These are phyloP conservation scores for Vigna trinervia DNA, from an alignment of 306 rosid species.

Conservation along the genomic window DNA sequence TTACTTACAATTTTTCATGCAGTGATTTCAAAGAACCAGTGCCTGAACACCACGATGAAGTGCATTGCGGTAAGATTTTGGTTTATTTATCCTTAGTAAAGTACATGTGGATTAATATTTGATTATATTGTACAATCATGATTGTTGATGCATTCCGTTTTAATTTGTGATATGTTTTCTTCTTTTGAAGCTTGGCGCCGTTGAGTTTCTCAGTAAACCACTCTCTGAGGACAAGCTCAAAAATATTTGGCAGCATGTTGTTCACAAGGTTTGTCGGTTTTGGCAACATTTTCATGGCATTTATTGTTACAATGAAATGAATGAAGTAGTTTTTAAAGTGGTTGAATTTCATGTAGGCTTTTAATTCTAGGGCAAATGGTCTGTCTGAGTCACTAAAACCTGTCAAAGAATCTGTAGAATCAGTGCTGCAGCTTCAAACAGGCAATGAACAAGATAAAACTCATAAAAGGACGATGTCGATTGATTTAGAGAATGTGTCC, in stretches of 20 bases:
- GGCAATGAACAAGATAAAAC: slow-evolving; percentile 47
- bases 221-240: slow-evolving; percentile 88
- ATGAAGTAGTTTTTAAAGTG: slow-evolving; percentile 46
- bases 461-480: slow-evolving; percentile 37
- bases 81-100: slow-evolving; percentile 10
- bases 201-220: slow-evolving; percentile 88
- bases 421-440: slow-evolving; percentile 60
- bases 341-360: slow-evolving; percentile 74
- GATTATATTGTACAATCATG: slow-evolving; percentile 2
- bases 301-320: slow-evolving; percentile 12
- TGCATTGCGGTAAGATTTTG: slow-evolving; percentile 87
- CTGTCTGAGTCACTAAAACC: slow-evolving; percentile 64
- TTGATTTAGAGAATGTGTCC: slow-evolving; percentile 52
- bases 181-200: slow-evolving; percentile 85
- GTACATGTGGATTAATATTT: slow-evolving; percentile 12
- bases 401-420: slow-evolving; percentile 67
- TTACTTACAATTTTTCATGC: slow-evolving; percentile 42
- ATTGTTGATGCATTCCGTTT: slow-evolving; percentile 25
- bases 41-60: slow-evolving; percentile 93
- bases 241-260: slow-evolving; percentile 99
- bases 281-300: slow-evolving; percentile 25
- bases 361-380: slow-evolving; percentile 66
- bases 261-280: slow-evolving; percentile 81
- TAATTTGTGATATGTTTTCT: slow-evolving; percentile 40
- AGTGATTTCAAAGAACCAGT: slow-evolving; percentile 85